phyloP scores from a whole-genome alignment of 2,329 filamentous ascomycete genomes.

The Pseudopithomyces maydicus region DNA sequence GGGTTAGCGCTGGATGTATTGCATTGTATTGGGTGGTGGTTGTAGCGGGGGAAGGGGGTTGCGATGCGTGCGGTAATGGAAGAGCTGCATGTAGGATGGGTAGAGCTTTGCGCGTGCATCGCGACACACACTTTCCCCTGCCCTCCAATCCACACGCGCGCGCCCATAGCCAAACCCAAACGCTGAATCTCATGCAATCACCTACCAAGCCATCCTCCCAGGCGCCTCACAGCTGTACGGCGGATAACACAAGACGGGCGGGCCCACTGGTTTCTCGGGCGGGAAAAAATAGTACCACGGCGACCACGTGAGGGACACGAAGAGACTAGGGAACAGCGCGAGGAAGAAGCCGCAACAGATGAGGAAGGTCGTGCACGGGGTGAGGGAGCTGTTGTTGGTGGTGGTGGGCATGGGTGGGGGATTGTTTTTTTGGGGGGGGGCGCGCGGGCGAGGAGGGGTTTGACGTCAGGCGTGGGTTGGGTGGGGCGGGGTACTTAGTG shows the following conservation, averaged over 20 bases:
- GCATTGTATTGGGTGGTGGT: background rate
- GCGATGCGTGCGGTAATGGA: too few species aligned
- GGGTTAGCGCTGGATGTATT: background rate
- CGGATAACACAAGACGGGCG: conserved; percentile 27
- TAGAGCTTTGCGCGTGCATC: too few species aligned
- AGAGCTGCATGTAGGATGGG: too few species aligned
- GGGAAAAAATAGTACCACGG: conserved; percentile 41
- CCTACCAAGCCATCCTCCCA: conserved; percentile 39
- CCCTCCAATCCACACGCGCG: too few species aligned
- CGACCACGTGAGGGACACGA: conserved; percentile 48
- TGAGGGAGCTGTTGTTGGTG: conserved; percentile 31
- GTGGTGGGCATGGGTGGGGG: conserved; percentile 14
- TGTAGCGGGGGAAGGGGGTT: background rate
- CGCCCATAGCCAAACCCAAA: too few species aligned
- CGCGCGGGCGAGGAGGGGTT: conserved; percentile 12
- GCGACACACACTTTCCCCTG: too few species aligned
- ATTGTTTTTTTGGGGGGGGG: conserved; percentile 17
- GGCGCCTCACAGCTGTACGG: conserved; percentile 33
- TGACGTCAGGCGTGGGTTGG: conserved; percentile 20
- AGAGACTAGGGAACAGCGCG: conserved; percentile 56
- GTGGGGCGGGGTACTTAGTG: conserved; percentile 3
- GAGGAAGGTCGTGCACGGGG: conserved; percentile 48
- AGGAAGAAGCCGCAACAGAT: conserved; percentile 56
- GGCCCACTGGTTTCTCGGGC: conserved; percentile 15
- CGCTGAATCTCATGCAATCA: background rate